phyloP scores from a whole-genome alignment of 495 filamentous ascomycete genomes.

The Amphirosellinia nigrospora region DNA sequence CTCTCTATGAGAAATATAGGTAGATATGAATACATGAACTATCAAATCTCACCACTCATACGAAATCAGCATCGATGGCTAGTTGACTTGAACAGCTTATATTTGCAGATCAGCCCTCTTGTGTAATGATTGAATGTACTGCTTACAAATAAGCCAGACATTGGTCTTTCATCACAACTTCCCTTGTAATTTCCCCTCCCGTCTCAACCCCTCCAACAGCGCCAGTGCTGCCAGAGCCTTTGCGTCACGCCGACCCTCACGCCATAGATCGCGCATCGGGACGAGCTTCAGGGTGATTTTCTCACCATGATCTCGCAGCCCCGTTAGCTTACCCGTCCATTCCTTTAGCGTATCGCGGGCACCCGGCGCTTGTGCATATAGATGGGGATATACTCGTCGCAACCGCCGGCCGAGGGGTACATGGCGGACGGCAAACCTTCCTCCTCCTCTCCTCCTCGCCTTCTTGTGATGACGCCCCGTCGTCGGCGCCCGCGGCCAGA shows the following conservation, averaged over 20 bases:
- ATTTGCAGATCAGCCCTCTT: neutral
- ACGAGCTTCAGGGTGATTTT: conserved; percentile 81
- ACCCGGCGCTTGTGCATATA: conserved; percentile 77
- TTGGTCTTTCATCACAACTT: neutral
- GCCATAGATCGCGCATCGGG: conserved; percentile 75
- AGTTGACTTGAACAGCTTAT: neutral
- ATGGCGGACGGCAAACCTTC: conserved; percentile 66
- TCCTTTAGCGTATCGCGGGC: conserved; percentile 66
- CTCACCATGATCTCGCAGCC: conserved; percentile 77
- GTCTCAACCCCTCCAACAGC: conserved; percentile 73
- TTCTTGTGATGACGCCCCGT: conserved; percentile 35
- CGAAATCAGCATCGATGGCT: neutral
- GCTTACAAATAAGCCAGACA: neutral
- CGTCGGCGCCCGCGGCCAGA: conserved; percentile 61
- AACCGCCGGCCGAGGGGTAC: conserved; percentile 80
- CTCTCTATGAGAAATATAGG: conserved; percentile 42
- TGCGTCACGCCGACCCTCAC: conserved; percentile 73
- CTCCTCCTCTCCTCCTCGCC: conserved; percentile 46
- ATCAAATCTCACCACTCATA: conserved; percentile 4
- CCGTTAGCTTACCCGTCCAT: conserved; percentile 78
- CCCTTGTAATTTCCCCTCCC: conserved; percentile 65
- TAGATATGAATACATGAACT: conserved; percentile 22
- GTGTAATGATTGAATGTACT: neutral
- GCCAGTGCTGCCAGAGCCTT: conserved; percentile 82
- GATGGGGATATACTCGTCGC: conserved; percentile 83